phyloP scores from a whole-genome alignment of 805 yeast genomes.

The Ogataea corticis region DNA sequence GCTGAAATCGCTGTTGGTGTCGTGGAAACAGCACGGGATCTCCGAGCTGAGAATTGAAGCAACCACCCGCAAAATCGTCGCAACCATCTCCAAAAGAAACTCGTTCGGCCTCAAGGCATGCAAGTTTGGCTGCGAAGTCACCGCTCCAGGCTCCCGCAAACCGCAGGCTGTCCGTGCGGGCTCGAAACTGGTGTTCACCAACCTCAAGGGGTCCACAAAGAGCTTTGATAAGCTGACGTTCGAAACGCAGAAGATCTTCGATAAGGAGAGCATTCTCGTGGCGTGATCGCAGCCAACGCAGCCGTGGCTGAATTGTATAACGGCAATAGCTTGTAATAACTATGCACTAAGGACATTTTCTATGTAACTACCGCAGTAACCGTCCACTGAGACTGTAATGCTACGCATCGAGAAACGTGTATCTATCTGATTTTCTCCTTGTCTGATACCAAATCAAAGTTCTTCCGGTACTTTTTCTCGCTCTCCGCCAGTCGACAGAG shows the following conservation, averaged over 20 bases:
- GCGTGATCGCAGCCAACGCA: neutral
- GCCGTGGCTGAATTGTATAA: neutral
- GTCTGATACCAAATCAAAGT: no score
- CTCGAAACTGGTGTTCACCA: conserved; percentile 58
- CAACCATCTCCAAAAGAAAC: conserved; percentile 61
- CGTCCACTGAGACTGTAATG: no score
- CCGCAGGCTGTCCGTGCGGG: conserved; percentile 28
- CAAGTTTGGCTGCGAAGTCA: conserved; percentile 56
- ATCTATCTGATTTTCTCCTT: no score
- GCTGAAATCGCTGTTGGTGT: conserved; percentile 55
- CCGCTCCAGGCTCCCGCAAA: conserved; percentile 34
- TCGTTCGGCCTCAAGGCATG: conserved; percentile 64
- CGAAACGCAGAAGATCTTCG: conserved; percentile 65
- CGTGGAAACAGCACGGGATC: conserved; percentile 74
- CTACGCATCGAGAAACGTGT: no score
- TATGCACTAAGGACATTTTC: neutral
- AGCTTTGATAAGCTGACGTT: conserved; percentile 58
- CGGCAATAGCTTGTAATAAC: neutral
- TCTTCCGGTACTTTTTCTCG: no score
- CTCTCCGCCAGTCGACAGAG: no score
- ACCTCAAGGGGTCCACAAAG: conserved; percentile 64
- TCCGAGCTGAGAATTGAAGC: conserved; percentile 51
- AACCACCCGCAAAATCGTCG: conserved; percentile 49
- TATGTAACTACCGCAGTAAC: no score
- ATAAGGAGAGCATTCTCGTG: conserved; percentile 60